A percentile compares a stretch with the other conserved stretches of the same genome.
Conservation (phyloP, 306 rosid genomes). For the Potentilla sterilis region DNA sequence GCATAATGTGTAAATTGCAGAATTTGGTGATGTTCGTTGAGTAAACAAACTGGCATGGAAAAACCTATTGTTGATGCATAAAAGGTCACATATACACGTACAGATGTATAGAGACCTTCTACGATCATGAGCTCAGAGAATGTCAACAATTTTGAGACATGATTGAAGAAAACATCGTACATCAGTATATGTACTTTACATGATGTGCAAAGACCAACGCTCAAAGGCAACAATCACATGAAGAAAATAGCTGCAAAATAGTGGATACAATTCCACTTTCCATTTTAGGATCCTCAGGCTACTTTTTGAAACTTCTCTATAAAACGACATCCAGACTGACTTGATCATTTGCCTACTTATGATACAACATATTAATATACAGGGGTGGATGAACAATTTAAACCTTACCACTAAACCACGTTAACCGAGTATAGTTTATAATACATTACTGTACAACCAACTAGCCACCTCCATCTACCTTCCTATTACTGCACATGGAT, state of each 20-base stretch:
- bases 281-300: neutral
- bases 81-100: neutral
- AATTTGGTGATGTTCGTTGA: neutral
- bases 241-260: neutral
- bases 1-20: neutral
- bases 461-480: conserved; percentile 30
- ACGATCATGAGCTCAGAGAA: neutral
- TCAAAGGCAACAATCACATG: neutral
- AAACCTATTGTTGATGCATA: neutral
- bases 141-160: neutral
- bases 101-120: neutral
- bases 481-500: conserved; percentile 25
- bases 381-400: conserved; percentile 31
- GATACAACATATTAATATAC: conserved; percentile 38
- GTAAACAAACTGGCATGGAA: neutral
- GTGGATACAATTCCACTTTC: neutral
- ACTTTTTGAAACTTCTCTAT: neutral
- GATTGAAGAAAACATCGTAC: neutral
- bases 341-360: conserved; percentile 27
- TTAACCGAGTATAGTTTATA: conserved; percentile 20
- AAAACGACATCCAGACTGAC: neutral
- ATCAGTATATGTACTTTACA: neutral
- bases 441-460: conserved; percentile 61
- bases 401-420: conserved; percentile 29
- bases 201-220: neutral